Evolutionary conservation across 2,329 filamentous ascomycete genomes (phyloP).

Genomic region (Chrysoporthe cubensis): DNA sequence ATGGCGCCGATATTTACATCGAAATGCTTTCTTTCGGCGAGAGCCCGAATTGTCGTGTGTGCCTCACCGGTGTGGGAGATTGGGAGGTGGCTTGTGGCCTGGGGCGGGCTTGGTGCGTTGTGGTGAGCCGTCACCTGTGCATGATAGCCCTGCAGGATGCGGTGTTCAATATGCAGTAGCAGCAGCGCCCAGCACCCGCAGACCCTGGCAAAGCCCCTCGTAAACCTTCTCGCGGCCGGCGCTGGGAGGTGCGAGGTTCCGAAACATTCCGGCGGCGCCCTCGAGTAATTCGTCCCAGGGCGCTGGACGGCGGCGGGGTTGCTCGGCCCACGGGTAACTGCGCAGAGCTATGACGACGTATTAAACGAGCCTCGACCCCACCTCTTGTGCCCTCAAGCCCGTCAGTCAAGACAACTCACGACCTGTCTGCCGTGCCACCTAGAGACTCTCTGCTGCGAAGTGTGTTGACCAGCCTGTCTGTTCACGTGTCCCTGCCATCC

Average conservation of each 20-base stretch:
- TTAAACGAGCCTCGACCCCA: constrained; percentile 24
- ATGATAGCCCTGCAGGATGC: neutral
- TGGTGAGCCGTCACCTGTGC: too few species aligned
- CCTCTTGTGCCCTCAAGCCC: neutral
- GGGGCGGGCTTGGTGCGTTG: too few species aligned
- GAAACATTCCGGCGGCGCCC: constrained; percentile 8
- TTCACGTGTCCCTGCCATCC: neutral
- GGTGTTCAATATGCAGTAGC: neutral
- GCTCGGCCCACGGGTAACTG: constrained; percentile 11
- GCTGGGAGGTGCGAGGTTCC: neutral
- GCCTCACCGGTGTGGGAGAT: too few species aligned
- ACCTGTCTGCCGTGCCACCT: neutral
- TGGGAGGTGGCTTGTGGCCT: too few species aligned
- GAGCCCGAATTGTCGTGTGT: neutral
- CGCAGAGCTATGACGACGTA: constrained; percentile 23
- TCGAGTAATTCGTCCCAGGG: neutral
- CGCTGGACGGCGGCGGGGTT: constrained; percentile 4
- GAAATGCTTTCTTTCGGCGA: neutral
- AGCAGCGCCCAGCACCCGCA: too few species aligned
- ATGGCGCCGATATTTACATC: neutral
- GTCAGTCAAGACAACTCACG: neutral
- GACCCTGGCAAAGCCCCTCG: neutral
- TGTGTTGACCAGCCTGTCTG: neutral
- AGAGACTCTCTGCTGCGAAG: too few species aligned
- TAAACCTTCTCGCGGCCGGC: too few species aligned